Conservation (phyloP, 768 basidiomycete genomes). For the Boletus rubropictus region DNA sequence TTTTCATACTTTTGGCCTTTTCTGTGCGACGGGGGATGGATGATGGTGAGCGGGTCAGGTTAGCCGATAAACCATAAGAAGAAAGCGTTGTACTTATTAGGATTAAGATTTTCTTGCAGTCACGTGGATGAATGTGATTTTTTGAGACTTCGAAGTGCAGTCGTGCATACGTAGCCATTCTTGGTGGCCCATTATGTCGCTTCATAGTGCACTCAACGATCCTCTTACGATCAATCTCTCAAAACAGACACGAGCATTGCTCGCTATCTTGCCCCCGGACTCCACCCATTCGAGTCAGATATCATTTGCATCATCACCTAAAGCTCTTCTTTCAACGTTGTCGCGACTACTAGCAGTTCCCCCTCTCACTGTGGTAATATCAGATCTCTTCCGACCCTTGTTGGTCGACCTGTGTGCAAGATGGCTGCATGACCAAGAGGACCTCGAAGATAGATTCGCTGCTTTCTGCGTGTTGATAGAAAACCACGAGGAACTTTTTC, state of each 20-base stretch:
- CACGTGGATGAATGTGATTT: conserved; percentile 21
- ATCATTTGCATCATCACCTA: conserved; percentile 34
- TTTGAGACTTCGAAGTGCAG: neutral
- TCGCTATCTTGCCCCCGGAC: conserved; percentile 39
- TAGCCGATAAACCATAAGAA: conserved; percentile 18
- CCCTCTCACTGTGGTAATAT: conserved; percentile 56
- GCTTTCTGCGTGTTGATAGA: conserved; percentile 63
- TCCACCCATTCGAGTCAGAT: conserved; percentile 38
- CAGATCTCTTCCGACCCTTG: conserved; percentile 68
- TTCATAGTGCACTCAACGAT: conserved; percentile 34
- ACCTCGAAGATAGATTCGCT: conserved; percentile 46
- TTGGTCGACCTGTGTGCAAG: conserved; percentile 73
- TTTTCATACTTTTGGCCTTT: conserved; percentile 18
- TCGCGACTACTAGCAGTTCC: conserved; percentile 58
- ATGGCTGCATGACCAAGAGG: conserved; percentile 60
- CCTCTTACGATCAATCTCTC: conserved; percentile 55
- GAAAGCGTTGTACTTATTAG: conserved; percentile 3
- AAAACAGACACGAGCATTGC: conserved; percentile 46
- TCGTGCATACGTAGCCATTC: neutral
- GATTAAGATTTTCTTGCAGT: conserved; percentile 4
- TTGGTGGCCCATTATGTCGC: conserved; percentile 8
- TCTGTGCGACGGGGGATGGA: neutral
- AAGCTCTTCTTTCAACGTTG: conserved; percentile 46
- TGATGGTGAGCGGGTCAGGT: neutral
- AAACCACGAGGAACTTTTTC: conserved; percentile 65